A percentile compares a stretch with the other conserved stretches of the same genome.
phyloP scores from a whole-genome alignment of 2,329 filamentous ascomycete species.

The Clarireedia monteithiana region DNA sequence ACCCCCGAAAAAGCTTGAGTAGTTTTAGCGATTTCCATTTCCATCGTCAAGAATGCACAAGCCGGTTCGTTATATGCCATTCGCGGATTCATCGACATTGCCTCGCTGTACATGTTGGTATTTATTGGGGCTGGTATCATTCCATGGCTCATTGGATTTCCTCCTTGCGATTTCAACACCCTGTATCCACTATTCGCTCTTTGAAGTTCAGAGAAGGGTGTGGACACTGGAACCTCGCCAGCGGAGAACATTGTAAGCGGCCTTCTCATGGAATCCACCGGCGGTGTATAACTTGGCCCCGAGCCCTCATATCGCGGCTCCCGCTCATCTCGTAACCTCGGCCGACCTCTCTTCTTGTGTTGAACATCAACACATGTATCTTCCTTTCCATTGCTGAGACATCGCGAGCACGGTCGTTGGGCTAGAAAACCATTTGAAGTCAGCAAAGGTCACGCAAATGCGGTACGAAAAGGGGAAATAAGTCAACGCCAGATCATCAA shows the following conservation, averaged over 20 bases:
- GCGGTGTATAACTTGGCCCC: constrained; percentile 24
- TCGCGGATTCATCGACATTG: constrained; percentile 19
- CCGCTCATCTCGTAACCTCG: constrained; percentile 66
- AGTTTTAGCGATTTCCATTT: constrained; percentile 49
- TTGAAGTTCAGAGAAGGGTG: constrained; percentile 38
- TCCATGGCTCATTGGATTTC: constrained; percentile 33
- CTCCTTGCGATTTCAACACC: constrained; percentile 45
- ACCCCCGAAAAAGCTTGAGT: constrained; percentile 49
- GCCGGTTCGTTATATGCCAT: constrained; percentile 41
- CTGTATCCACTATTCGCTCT: constrained; percentile 40
- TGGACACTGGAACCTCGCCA: constrained; percentile 32
- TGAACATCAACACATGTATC: constrained; percentile 76
- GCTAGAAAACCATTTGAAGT: constrained; percentile 37
- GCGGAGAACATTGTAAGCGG: constrained; percentile 45
- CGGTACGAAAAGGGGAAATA: background rate
- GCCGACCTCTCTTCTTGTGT: constrained; percentile 77
- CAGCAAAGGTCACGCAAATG: constrained; percentile 10
- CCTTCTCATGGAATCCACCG: constrained; percentile 32
- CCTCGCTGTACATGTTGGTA: constrained; percentile 39
- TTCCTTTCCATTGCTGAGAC: constrained; percentile 70
- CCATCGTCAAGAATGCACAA: constrained; percentile 47
- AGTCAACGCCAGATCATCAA: background rate
- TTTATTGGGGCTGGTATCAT: constrained; percentile 39
- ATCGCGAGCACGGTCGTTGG: constrained; percentile 71
- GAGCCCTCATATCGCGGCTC: constrained; percentile 47